Evolutionary conservation across 106 monocot genomes (phyloP).

Genomic region (Dioscorea zingiberensis): DNA sequence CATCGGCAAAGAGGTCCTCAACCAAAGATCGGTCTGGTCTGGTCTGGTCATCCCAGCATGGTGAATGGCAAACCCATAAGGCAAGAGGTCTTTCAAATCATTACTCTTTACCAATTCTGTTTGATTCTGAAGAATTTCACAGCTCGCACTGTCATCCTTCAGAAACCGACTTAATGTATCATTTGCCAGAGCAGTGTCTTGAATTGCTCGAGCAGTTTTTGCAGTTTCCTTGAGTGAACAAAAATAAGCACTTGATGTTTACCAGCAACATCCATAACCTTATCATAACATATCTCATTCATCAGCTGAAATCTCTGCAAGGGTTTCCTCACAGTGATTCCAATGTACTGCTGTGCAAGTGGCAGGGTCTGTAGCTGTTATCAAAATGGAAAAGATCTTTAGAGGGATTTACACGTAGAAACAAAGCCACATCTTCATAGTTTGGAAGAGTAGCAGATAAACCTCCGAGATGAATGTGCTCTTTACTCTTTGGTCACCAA

Average conservation of each 20-base stretch:
- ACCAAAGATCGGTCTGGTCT: conserved; percentile 83
- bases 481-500: background rate
- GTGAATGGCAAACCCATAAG: conserved; percentile 98
- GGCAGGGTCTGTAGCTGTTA: conserved; percentile 96
- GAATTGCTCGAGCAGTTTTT: conserved; percentile 94
- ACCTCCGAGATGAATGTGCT: conserved; percentile 60
- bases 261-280: conserved; percentile 80
- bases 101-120: conserved; percentile 89
- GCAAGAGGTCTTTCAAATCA: conserved; percentile 90
- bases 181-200: conserved; percentile 80
- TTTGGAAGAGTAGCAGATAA: conserved; percentile 95
- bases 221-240: conserved; percentile 98
- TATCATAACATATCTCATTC: conserved; percentile 99
- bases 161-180: conserved; percentile 81
- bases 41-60: conserved; percentile 94
- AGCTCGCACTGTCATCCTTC: conserved; percentile 94
- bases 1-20: conserved; percentile 92
- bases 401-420: conserved; percentile 60
- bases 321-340: conserved; percentile 93
- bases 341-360: conserved; percentile 92
- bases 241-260: conserved; percentile 98
- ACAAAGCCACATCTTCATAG: conserved; percentile 95
- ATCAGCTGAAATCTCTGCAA: conserved; percentile 97
- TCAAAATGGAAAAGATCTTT: conserved; percentile 88
- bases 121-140: conserved; percentile 89